Evolutionary conservation across 2,329 filamentous ascomycete genomes (phyloP).

Genomic region (Coccinonectria pachysandricola): DNA sequence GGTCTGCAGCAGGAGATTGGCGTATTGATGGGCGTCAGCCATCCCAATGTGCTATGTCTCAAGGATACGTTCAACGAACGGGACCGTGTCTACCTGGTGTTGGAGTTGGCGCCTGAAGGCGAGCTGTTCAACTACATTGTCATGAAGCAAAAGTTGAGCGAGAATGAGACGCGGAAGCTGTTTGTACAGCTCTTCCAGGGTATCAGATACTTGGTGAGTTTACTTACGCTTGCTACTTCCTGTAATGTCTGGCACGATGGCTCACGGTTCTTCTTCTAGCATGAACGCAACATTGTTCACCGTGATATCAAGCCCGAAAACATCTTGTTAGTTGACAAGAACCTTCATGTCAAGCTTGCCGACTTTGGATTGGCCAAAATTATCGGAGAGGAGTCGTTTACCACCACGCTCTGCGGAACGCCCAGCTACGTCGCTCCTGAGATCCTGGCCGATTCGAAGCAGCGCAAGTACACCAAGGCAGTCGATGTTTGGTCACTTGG

Average conservation of each 20-base stretch:
- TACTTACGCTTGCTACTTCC: too few relatives aligned
- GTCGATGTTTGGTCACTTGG: constrained; percentile 96
- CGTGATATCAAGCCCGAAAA: constrained; percentile 98
- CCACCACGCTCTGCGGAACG: constrained; percentile 92
- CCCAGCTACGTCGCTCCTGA: constrained; percentile 95
- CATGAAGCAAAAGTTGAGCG: constrained; percentile 76
- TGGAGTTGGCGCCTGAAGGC: constrained; percentile 84
- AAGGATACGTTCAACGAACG: constrained; percentile 92
- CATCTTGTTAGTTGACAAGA: constrained; percentile 77
- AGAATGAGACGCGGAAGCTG: constrained; percentile 74
- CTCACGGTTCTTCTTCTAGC: too few relatives aligned
- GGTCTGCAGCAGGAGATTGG: constrained; percentile 92
- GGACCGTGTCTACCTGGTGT: constrained; percentile 80
- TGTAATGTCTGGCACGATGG: too few relatives aligned
- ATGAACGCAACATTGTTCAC: constrained; percentile 94
- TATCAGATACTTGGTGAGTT: constrained; percentile 81
- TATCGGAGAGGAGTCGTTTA: constrained; percentile 96
- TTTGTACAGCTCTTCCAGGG: constrained; percentile 89
- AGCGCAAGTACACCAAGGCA: constrained; percentile 84
- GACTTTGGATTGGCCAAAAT: constrained; percentile 98
- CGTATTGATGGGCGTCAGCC: constrained; percentile 92
- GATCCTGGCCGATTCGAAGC: constrained; percentile 71
- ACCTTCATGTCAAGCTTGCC: constrained; percentile 80
- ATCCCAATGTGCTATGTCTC: constrained; percentile 83
- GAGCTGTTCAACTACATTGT: constrained; percentile 96